Conservation (phyloP, 2,329 filamentous ascomycete genomes). For the Aspergillus japonicus region DNA sequence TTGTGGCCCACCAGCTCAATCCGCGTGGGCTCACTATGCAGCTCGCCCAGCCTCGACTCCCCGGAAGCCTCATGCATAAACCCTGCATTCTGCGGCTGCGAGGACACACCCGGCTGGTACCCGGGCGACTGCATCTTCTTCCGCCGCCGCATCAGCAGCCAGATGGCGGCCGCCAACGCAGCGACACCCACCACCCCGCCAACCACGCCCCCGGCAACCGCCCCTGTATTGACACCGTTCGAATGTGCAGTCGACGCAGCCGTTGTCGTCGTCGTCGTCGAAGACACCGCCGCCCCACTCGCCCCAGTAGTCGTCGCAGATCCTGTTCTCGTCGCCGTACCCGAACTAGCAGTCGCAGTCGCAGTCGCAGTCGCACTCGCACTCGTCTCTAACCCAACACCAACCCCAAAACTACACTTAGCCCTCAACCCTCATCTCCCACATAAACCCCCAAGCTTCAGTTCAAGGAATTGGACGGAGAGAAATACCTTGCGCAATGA, state of each 20-base stretch:
- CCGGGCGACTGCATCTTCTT: not conserved
- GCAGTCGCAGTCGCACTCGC: not conserved
- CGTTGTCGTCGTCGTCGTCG: not conserved
- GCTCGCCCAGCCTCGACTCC: not conserved
- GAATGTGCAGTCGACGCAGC: not conserved
- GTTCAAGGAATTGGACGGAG: not conserved
- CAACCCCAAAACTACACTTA: not conserved
- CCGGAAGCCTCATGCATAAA: not conserved
- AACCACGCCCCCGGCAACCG: slow-evolving; percentile 5
- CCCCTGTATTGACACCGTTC: not conserved
- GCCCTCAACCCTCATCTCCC: not conserved
- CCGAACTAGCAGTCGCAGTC: not conserved
- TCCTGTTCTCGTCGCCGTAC: not conserved
- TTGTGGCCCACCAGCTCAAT: not conserved
- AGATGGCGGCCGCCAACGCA: not conserved
- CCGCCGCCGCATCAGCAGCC: not conserved
- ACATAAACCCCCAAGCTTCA: too few relatives aligned
- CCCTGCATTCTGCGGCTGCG: not conserved
- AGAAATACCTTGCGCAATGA: not conserved
- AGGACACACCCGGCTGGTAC: not conserved
- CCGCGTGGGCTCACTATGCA: not conserved
- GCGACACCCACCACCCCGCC: not conserved
- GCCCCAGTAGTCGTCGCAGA: too few relatives aligned
- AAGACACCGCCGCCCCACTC: not conserved
- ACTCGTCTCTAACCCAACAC: not conserved